Base-by-base conservation (phyloP, 306 rosid species). In the Rosa persica region DNA sequence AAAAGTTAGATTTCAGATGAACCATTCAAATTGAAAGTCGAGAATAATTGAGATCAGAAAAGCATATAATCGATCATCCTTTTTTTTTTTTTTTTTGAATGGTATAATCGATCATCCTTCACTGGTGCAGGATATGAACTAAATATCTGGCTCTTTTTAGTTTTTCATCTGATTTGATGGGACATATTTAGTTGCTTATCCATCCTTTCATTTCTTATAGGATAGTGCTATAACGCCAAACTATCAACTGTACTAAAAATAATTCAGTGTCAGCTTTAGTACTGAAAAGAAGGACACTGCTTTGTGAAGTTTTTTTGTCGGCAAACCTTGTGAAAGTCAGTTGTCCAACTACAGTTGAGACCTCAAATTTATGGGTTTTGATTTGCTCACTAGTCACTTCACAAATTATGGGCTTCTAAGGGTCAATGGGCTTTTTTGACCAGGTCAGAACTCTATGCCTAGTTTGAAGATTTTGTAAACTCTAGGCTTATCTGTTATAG, bases 181-280 rank as follows among this genome's bases (percentile, higher is more conserved):
- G 54, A 74, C 78, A 22, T 51, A 3, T 16, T n/a, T 23, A 40
- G n/a, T 66, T 38, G 47, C 44, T 8, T 66, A 66, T 66, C 70
- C 12, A 36, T 65, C 70, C 13, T 36, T 15, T 42, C 11, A 47
- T 58, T 23, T 60, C 27, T 17, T 16, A 6, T 60, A 36, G 25
- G 30, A 19, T 74, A 38, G 76, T 73, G 66, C 77, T 66, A 66
- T 38, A 66, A 38, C 47, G 70, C 70, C 70, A 66, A 67, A 67
- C 49, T 39, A 8, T 67, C 72, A 43, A 40, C 30, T 40, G 27
- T 38, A 17, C 23, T 25, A 16, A 8, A 8, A 38, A 39, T 38
- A 67, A 20, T 66, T 67, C 49, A 67, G 23, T 19, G 20, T 65
- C 47, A 38, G 22, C 46, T 17, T 7, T 17, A 17, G 70, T 38